A percentile compares a stretch with the other conserved stretches of the same genome.
These are phyloP conservation scores for Trichoderma aggressivum DNA, from an alignment of 2,329 filamentous ascomycete species.

Conservation along the genomic window DNA sequence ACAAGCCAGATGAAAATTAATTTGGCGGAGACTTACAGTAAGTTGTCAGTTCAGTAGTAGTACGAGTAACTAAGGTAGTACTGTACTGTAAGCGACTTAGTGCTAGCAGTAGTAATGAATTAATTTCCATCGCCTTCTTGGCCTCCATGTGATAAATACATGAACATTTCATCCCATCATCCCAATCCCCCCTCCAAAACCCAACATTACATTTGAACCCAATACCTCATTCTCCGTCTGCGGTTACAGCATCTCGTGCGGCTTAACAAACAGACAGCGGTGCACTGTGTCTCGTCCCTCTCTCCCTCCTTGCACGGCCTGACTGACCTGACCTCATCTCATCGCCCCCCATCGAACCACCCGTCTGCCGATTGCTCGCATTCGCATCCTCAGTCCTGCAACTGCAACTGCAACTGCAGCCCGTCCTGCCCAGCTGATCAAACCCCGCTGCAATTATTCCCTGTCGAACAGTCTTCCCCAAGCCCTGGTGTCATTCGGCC, in stretches of 20 bases:
- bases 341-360: not conserved
- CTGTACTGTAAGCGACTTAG: not conserved
- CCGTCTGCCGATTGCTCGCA: not conserved
- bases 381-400: not conserved
- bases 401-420: not conserved
- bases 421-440: conserved; percentile 12
- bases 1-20: not conserved
- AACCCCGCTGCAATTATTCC: conserved; percentile 13
- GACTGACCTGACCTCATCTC: not conserved
- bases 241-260: not conserved
- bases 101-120: not conserved
- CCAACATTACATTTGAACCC: too few species aligned
- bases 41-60: not conserved
- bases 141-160: not conserved
- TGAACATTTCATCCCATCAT: not conserved
- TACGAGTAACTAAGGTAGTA: too few species aligned
- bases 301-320: not conserved
- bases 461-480: not conserved
- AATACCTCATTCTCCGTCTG: too few species aligned
- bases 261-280: not conserved
- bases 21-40: not conserved
- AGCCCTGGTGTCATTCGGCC: not conserved
- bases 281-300: not conserved
- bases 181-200: not conserved
- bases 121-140: not conserved